phyloP scores from a whole-genome alignment of 1,284 basidiomycete species.

The Malassezia obtusa region DNA sequence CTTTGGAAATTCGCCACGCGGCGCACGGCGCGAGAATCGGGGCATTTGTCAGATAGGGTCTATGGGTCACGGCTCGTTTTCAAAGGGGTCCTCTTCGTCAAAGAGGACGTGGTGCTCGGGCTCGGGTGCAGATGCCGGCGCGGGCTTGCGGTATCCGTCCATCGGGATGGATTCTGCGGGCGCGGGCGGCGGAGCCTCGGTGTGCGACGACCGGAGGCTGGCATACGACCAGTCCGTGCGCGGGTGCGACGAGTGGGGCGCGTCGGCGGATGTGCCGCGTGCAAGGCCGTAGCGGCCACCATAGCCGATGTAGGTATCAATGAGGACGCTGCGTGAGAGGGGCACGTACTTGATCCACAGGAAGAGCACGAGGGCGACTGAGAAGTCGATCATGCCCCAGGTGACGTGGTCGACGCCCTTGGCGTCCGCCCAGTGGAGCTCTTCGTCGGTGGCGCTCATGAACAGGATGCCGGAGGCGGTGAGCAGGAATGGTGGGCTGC shows the following conservation, averaged over 20 bases:
- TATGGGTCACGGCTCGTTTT: not conserved
- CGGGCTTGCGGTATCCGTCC: not conserved
- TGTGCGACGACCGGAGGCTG: not conserved
- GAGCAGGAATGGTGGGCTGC: conserved; percentile 32
- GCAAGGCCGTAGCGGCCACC: conserved; percentile 30
- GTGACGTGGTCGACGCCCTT: conserved; percentile 41
- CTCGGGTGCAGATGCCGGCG: not conserved
- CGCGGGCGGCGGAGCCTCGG: not conserved
- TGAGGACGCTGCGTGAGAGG: conserved; percentile 21
- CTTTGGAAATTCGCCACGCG: not conserved
- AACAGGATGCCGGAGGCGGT: conserved; percentile 37
- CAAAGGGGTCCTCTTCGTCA: conserved; percentile 13
- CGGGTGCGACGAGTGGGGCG: not conserved
- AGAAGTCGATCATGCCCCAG: conserved; percentile 44
- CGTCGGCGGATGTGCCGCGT: not conserved
- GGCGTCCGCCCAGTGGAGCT: conserved; percentile 40
- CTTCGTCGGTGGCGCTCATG: conserved; percentile 47
- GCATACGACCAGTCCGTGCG: not conserved
- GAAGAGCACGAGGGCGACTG: conserved; percentile 33
- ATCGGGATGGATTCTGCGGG: not conserved
- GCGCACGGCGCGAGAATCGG: too few species aligned
- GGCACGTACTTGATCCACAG: conserved; percentile 28
- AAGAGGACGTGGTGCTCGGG: conserved; percentile 10
- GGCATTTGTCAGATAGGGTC: not conserved
- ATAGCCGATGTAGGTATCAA: conserved; percentile 36